A percentile compares a stretch with the other conserved stretches of the same genome.
Conservation (phyloP, 1,284 basidiomycete species). For the Ustilago cynodontis region DNA sequence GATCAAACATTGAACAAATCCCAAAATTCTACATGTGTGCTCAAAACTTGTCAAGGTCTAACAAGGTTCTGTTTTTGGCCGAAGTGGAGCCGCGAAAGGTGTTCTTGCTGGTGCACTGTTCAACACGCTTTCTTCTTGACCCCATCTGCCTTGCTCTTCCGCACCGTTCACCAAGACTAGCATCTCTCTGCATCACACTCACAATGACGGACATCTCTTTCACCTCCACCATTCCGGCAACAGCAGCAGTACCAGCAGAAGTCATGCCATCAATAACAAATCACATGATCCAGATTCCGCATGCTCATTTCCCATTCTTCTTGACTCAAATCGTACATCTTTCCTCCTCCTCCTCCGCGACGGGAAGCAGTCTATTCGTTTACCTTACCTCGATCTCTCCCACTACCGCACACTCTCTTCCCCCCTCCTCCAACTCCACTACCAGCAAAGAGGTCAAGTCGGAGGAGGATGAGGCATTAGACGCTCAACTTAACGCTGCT, state of each 20-base stretch:
- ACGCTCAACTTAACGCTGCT: slow-evolving; percentile 27
- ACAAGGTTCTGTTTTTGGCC: too few relatives aligned
- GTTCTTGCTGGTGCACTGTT: slow-evolving; percentile 19
- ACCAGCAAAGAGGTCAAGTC: not conserved
- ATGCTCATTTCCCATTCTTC: slow-evolving; percentile 19
- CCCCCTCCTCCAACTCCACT: not conserved
- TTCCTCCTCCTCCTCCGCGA: not conserved
- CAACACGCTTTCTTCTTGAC: slow-evolving; percentile 1
- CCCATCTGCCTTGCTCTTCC: not conserved
- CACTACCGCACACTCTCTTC: slow-evolving; percentile 11
- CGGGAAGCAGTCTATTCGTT: slow-evolving; percentile 25
- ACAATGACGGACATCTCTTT: too few relatives aligned
- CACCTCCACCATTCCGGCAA: not conserved
- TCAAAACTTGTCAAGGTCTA: not conserved
- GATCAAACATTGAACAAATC: not conserved
- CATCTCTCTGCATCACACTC: too few relatives aligned
- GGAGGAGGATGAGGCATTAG: slow-evolving; percentile 1
- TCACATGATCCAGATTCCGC: slow-evolving; percentile 36
- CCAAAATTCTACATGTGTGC: not conserved
- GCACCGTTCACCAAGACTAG: too few relatives aligned
- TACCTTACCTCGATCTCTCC: slow-evolving; percentile 22
- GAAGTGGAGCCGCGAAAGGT: slow-evolving; percentile 6
- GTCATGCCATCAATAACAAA: slow-evolving; percentile 17
- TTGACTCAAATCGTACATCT: slow-evolving; percentile 34
- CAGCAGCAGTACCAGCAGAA: not conserved